phyloP scores from a whole-genome alignment of 2,329 filamentous ascomycete species.

The Exophiala aquamarina region DNA sequence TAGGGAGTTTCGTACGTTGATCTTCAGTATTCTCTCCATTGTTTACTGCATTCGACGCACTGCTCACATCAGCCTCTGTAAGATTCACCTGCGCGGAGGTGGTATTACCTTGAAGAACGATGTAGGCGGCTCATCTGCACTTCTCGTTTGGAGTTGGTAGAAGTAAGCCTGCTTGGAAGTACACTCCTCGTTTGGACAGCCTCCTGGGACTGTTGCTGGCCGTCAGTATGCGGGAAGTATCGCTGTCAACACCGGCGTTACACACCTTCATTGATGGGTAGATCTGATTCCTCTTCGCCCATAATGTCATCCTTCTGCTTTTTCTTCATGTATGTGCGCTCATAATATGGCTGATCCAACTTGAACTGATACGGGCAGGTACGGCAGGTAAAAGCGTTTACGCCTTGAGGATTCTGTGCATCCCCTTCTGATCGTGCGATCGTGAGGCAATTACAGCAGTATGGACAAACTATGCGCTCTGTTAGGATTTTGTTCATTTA shows the following conservation, averaged over 20 bases:
- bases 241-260: neutral
- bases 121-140: conserved; percentile 98
- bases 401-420: conserved; percentile 40
- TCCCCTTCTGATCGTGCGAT: conserved; percentile 43
- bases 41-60: conserved; percentile 47
- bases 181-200: conserved; percentile 77
- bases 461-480: conserved; percentile 44
- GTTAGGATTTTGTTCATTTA: neutral
- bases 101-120: conserved; percentile 78
- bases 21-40: conserved; percentile 51
- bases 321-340: conserved; percentile 74
- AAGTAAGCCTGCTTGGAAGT: conserved; percentile 84
- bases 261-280: conserved; percentile 28
- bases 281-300: conserved; percentile 48
- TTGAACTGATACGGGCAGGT: conserved; percentile 92
- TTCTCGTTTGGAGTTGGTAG: conserved; percentile 95
- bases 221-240: neutral
- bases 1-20: neutral
- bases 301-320: conserved; percentile 90
- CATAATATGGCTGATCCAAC: conserved; percentile 76
- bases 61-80: conserved; percentile 32
- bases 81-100: conserved; percentile 10
- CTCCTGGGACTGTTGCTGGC: conserved; percentile 24
- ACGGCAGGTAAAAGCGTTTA: conserved; percentile 89
- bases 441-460: conserved; percentile 51